Conservation (phyloP, 2,329 filamentous ascomycete genomes). For the Corinectria fuckeliana region DNA sequence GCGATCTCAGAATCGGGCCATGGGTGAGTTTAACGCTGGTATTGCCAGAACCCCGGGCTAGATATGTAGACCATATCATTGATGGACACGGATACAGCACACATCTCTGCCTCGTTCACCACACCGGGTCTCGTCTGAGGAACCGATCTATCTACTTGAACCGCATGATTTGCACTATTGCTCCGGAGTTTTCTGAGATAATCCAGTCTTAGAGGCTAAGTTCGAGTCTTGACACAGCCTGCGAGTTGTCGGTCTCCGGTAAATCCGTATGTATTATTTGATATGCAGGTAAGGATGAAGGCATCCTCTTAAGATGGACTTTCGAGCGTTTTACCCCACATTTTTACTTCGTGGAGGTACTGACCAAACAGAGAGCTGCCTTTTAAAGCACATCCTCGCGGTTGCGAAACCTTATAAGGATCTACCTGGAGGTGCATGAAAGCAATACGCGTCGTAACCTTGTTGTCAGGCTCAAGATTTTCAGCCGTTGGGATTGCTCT, state of each 20-base stretch:
- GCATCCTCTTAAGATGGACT: neutral
- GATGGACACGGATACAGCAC: constrained; percentile 76
- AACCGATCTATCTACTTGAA: constrained; percentile 74
- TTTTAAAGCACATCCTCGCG: neutral
- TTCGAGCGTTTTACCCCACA: neutral
- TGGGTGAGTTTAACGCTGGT: constrained; percentile 70
- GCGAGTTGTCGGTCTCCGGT: too few species aligned
- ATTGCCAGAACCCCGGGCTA: constrained; percentile 49
- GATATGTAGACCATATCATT: constrained; percentile 68
- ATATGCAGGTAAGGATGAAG: neutral
- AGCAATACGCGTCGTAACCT: neutral
- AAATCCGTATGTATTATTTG: too few species aligned
- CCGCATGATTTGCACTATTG: constrained; percentile 62
- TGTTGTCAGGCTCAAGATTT: neutral
- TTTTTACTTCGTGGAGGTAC: neutral
- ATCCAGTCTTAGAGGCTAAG: neutral
- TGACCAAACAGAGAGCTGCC: neutral
- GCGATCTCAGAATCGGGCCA: constrained; percentile 73
- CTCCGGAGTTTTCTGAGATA: neutral
- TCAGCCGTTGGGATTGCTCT: too few species aligned
- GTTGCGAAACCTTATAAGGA: neutral
- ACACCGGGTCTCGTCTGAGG: constrained; percentile 61
- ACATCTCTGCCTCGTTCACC: constrained; percentile 81
- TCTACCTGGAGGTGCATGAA: neutral
- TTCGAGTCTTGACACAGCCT: neutral